Percentiles rank a stretch among this genome's conserved stretches.
Conservation (phyloP, 495 filamentous ascomycete genomes). For the Xylaria telfairii region DNA sequence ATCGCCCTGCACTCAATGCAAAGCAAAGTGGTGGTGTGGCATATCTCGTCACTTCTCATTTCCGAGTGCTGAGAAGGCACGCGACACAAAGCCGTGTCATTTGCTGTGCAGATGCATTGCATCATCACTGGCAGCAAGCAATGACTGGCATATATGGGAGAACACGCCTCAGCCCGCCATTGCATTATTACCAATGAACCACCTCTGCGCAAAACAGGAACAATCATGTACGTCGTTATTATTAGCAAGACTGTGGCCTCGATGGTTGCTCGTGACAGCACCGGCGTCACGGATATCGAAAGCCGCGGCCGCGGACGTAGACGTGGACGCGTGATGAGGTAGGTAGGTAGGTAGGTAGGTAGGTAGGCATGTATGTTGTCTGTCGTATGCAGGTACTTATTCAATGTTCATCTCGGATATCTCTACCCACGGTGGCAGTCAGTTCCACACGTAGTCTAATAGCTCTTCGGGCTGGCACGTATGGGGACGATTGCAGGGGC, state of each 20-base stretch:
- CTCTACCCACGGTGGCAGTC: neutral
- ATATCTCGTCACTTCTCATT: slow-evolving; percentile 1
- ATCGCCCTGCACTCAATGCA: neutral
- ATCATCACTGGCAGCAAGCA: slow-evolving; percentile 7
- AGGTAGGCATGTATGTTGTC: neutral
- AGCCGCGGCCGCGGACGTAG: no score
- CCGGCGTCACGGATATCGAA: neutral
- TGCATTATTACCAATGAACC: neutral
- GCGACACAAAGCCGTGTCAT: slow-evolving; percentile 8
- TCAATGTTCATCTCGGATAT: neutral
- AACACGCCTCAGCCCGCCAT: slow-evolving; percentile 3
- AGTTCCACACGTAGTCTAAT: neutral
- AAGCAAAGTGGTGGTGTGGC: neutral
- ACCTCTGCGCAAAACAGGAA: slow-evolving; percentile 3
- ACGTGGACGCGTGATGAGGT: neutral
- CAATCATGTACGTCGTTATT: neutral
- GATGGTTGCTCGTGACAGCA: neutral
- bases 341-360: no score
- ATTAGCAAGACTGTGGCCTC: neutral
- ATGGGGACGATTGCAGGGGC: slow-evolving; percentile 2
- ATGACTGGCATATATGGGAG: neutral
- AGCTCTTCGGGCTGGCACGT: neutral
- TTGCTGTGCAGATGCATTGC: slow-evolving; percentile 11
- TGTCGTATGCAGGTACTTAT: neutral
- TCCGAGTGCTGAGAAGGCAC: neutral